Base-by-base conservation (phyloP, 805 yeast genomes). In the Candida ipomoeae region DNA sequence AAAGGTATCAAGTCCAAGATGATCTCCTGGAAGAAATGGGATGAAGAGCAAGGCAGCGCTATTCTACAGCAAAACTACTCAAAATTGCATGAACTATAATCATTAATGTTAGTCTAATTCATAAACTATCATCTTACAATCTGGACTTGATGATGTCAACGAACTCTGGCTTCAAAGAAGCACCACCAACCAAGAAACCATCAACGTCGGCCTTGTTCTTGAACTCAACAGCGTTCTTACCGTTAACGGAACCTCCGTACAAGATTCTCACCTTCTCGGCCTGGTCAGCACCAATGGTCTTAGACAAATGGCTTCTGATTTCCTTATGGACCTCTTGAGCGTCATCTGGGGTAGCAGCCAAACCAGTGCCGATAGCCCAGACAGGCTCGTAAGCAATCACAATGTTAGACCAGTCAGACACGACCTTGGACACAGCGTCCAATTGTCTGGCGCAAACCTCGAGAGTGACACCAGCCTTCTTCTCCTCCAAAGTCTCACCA, bases 311-410 rank as follows among this genome's bases (percentile, higher is more conserved):
- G 55, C 75, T 81, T 81, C 99, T 88, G 77, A 94, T 89, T 62
- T 80, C 80, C 69, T 81, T 81, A 79, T 94, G 99, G 66, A 94
- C 89, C 61, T 85, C 89, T 79, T 94, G 97, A 62, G 99, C 99
- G 70, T 94, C 99, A 61, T 87, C 88, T 62, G 99, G 90, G 63
- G 99, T 94, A 55, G 99, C 98, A 65, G 98, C 97, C 68, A 94
- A 83, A 69, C 99, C 99, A 63, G 98, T 91, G 73, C 99, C 99
- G 65, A 94, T 94, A 64, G 99, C 99, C 99, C 99, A 94, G 62
- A 94, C 96, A 64, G 99, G 99, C 80, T 94, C 99, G 79, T 94
- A 94, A 66, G 99, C 99, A 71, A 94, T 77, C 59, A 94, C 98
- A 61, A 94, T 79, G 73, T 87, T 80, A 57, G 86, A 65, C 98